Conservation (phyloP, 192 early-diverging fungal genomes). For the Podila verticillata region DNA sequence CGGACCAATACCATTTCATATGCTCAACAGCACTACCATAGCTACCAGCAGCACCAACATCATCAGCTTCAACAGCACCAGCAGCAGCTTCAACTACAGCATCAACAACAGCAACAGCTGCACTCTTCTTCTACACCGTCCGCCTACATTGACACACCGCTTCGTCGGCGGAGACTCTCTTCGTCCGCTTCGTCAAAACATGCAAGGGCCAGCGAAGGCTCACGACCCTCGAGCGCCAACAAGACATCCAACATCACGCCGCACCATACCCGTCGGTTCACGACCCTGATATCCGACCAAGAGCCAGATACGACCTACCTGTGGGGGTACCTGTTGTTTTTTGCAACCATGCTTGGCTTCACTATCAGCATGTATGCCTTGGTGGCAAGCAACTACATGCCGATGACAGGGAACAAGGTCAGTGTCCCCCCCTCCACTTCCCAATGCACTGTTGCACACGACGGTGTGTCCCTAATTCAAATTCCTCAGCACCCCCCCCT, state of each 20-base stretch:
- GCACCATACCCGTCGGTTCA: constrained; percentile 64
- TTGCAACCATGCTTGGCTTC: constrained; percentile 68
- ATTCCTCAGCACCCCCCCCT: too few relatives aligned
- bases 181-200: constrained; percentile 33
- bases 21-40: constrained; percentile 3
- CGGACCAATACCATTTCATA: neutral
- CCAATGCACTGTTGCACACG: neutral
- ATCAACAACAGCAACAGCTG: constrained; percentile 5
- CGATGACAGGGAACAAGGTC: constrained; percentile 71
- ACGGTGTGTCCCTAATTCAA: too few relatives aligned
- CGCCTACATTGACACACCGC: constrained; percentile 4
- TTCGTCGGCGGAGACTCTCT: constrained; percentile 27
- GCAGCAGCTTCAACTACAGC: neutral
- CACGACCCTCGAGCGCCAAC: neutral
- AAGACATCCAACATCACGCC: constrained; percentile 53
- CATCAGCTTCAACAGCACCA: neutral
- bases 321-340: constrained; percentile 73
- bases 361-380: constrained; percentile 70
- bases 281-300: constrained; percentile 61
- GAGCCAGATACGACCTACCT: constrained; percentile 75
- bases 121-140: neutral
- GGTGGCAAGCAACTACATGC: constrained; percentile 74
- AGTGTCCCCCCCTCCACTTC: neutral
- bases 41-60: neutral
- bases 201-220: neutral